These are phyloP conservation scores for Musa itinerans DNA, from an alignment of 176 grass and related monocot genomes.

Conservation along the genomic window DNA sequence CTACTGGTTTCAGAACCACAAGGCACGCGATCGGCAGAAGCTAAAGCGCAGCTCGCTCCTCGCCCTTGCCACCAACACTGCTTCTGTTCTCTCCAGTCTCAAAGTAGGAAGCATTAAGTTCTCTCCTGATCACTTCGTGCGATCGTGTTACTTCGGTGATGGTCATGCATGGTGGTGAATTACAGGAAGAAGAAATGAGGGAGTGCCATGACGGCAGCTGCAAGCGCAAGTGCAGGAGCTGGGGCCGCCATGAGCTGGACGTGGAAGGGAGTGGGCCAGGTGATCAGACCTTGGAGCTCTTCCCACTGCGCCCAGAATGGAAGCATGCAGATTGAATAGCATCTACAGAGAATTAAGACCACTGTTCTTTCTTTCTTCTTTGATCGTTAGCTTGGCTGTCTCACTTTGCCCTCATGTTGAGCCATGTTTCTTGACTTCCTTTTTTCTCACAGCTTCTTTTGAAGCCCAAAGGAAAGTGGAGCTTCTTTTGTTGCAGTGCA, in stretches of 20 bases:
- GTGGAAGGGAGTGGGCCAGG: constrained; percentile 12
- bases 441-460: not conserved
- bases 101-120: constrained; percentile 15
- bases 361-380: constrained; percentile 4
- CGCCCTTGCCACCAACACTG: constrained; percentile 35
- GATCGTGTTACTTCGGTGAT: too few relatives aligned
- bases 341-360: not conserved
- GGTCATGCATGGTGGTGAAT: not conserved
- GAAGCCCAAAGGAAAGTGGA: too few relatives aligned
- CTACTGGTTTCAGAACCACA: constrained; percentile 99
- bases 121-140: too few relatives aligned
- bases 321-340: constrained; percentile 20
- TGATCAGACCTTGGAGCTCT: constrained; percentile 62
- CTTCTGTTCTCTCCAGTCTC: not conserved
- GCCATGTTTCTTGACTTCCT: not conserved
- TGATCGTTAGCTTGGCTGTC: not conserved
- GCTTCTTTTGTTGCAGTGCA: not conserved
- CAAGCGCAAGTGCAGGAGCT: constrained; percentile 41
- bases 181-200: constrained; percentile 13
- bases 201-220: not conserved
- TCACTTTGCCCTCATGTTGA: not conserved
- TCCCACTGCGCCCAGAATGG: constrained; percentile 72
- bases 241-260: constrained; percentile 15
- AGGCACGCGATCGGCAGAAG: constrained; percentile 89
- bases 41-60: constrained; percentile 82